Base-by-base conservation (phyloP, 2,329 filamentous ascomycete genomes). In the Beauveria australis region DNA sequence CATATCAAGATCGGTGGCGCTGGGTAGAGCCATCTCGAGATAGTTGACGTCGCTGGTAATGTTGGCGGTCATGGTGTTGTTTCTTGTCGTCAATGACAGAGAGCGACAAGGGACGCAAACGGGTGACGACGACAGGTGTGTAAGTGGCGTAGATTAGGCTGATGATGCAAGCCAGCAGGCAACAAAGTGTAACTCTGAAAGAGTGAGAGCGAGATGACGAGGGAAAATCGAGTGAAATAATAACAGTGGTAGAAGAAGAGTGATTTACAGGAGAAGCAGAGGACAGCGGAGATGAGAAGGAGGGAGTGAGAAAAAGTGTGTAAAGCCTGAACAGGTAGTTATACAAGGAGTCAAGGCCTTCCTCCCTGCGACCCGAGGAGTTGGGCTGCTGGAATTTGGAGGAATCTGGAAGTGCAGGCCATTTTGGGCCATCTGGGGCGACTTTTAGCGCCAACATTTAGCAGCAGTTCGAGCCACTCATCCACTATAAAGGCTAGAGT, bases 1-100 rank as follows among this genome's bases (percentile, higher is more conserved):
- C 33, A 67, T 68, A 26, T 63, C 63, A 30, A 53, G 12, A 30
- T 61, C 60, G 26, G 60, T 6, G 40, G 53, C 2, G 28, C 22
- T 28, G 3, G 60, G 37, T 12, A 47, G 28, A 33, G 53, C 47
- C 37, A 57, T 57, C 30, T 61, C 60, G 41, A 57, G 46, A 53
- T 56, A 61, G 59, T 30, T 33, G 46, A 33, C 22, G 44, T 61
- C 60, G 40, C 41, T 46, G 40, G 47, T 53, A 19, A 53, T 37
- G 26, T 26, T 61, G 48, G 55, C 33, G 2, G 48, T 56, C 55
- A 54, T 59, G 49, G 28, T 26, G 18, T 26, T 44, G 51, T 44
- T 49, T 53, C 10, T 49, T 30, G 49, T 40, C 24, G 48, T 9
- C 40, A 8, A 28, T 16, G 52, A n/a, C 8, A 44, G n/a, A 16